Evolutionary conservation across 805 yeast genomes (phyloP).

Genomic region (Candida gorgasii): DNA sequence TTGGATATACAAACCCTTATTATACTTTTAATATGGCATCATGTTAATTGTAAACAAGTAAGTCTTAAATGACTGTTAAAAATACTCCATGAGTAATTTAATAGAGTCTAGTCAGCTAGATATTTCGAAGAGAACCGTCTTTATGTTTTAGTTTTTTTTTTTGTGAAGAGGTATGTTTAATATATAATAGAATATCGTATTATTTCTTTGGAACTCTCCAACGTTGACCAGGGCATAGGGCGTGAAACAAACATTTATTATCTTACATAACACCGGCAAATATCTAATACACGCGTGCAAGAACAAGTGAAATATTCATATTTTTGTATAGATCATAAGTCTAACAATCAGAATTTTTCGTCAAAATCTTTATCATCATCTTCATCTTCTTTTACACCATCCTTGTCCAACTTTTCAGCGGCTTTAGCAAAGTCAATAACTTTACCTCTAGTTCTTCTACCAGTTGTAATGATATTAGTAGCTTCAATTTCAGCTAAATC

Average conservation of each 20-base stretch:
- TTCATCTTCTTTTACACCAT: constrained; percentile 36
- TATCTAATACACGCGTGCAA: no score
- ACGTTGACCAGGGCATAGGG: no score
- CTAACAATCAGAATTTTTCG: constrained; percentile 1
- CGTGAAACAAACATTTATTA: no score
- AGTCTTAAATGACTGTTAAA: no score
- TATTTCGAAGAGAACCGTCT: constrained; percentile 5
- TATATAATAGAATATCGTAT: not conserved
- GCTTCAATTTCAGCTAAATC: constrained; percentile 79
- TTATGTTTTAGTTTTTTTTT: constrained; percentile 15
- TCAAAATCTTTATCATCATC: constrained; percentile 41
- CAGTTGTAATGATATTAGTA: constrained; percentile 78
- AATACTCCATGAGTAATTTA: no score
- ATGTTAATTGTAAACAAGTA: constrained; percentile 12
- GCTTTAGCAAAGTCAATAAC: constrained; percentile 84
- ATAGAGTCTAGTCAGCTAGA: constrained; percentile 3
- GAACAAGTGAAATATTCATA: no score
- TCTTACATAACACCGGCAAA: no score
- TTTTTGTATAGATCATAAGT: no score
- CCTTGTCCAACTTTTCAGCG: constrained; percentile 63
- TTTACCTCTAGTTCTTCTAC: constrained; percentile 89
- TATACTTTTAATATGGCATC: constrained; percentile 35
- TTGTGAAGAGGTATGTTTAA: constrained; percentile 5
- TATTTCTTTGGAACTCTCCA: no score
- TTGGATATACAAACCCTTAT: constrained; percentile 40